A percentile compares a stretch with the other conserved stretches of the same genome.
Conservation (phyloP, 768 basidiomycete genomes). For the Grammothele lineata region DNA sequence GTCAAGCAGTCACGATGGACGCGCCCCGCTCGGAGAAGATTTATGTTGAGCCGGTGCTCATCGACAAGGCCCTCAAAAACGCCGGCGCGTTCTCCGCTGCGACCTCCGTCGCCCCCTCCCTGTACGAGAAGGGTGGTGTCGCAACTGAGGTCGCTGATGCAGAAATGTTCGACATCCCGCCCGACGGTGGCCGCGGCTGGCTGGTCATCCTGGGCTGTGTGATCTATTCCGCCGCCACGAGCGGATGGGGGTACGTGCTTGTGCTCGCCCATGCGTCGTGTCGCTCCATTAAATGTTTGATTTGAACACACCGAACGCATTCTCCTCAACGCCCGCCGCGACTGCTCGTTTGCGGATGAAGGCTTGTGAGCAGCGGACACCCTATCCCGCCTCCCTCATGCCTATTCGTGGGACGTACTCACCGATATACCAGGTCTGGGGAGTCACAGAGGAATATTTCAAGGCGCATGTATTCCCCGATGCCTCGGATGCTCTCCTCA, state of each 20-base stretch:
- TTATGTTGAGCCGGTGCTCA: too few species aligned
- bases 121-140: constrained; percentile 10
- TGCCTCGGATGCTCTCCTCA: constrained; percentile 19
- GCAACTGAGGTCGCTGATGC: neutral
- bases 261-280: neutral
- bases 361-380: constrained; percentile 23
- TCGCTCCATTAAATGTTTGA: too few species aligned
- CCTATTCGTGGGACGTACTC: constrained; percentile 16
- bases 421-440: constrained; percentile 23
- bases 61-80: neutral
- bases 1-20: too few species aligned
- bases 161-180: constrained; percentile 12
- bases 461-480: constrained; percentile 20
- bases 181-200: constrained; percentile 22
- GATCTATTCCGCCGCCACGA: constrained; percentile 16
- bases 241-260: constrained; percentile 23
- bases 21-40: constrained; percentile 20
- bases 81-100: constrained; percentile 5
- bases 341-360: constrained; percentile 11
- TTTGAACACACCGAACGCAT: neutral
- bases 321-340: constrained; percentile 4
- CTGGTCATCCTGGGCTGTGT: constrained; percentile 21
- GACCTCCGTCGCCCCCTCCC: constrained; percentile 9
- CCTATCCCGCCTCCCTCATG: constrained; percentile 12
- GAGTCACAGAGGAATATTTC: constrained; percentile 35